Evolutionary conservation across 257 asterid species (phyloP), one percentile per base, ranked within the genome.

Genomic region (Capsicum baccatum): DNA sequence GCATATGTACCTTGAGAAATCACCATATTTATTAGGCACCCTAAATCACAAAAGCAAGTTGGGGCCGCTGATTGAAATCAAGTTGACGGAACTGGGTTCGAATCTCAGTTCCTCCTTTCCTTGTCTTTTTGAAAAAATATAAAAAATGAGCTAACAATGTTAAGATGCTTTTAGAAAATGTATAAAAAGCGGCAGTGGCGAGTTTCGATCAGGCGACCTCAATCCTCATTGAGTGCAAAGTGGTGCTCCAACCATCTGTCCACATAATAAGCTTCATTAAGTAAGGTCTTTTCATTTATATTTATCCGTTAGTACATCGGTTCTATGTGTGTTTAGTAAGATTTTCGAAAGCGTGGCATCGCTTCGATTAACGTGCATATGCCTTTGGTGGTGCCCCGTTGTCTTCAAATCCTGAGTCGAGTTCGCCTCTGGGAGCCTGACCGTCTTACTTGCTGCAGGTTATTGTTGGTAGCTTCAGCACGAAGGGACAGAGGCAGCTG

Each of bases 401-500:
- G n/a, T 68, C 48, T 39, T 68, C 48, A 67, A 67, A 35, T 37
- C 6, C 47, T 59, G 33, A 19, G 64, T 26, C 33, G 33, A 26
- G 33, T n/a, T 12, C 33, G 5, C 33, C 33, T 59, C 4, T 7
- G 5, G 60, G 60, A 14, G 19, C n/a, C 74, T 39, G 70, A 66
- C 79, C 12, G 64, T 83, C 60, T 50, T 48, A 63, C 56, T 48
- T 42, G 60, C 59, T 74, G 44, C 54, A 84, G 86, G 50, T 84
- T 59, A 56, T 84, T 37, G 86, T 84, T 60, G 83, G 86, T 52
- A 79, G 83, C 48, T 84, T 84, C 83, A 79, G 76, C 47, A 33
- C 64, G 11, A 83, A 13, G 12, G 69, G 73, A 52, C 83, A 64
- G 26, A 42, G 71, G 80, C 80, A 55, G 56, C 19, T 17, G 56